Base-by-base conservation (phyloP, 2,329 filamentous ascomycete genomes). In the Keithomyces neogunnii region DNA sequence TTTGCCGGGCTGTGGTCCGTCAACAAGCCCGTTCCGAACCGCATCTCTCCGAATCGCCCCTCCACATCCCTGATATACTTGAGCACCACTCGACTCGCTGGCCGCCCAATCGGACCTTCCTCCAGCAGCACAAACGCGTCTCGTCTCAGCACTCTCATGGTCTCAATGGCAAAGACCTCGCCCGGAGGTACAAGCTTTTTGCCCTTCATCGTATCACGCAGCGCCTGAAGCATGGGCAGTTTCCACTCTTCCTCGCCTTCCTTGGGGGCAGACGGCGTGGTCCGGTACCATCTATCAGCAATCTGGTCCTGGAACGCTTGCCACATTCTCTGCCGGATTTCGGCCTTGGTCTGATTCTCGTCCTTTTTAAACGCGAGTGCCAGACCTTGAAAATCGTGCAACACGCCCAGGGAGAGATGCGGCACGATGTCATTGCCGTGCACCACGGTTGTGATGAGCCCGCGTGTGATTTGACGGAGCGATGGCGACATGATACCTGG, bases 391-490 rank as follows among this genome's bases (percentile, higher is more conserved):
- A 89, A 78, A 63, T 91, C 87, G 59, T 89, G 85, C 2, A 91
- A 69, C 1, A 87, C 76, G 3, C 87, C 87, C 0, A 90, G 74
- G 0, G 86, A 89, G 4, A 91, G 75, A 49, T 80, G 82, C 0
- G 87, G 87, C 0, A 91, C 85, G 8, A 90, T 70, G 61, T 91
- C 87, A 61, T 83, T 78, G 19, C 84, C 84, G 59, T 90, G 84
- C 9, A 89, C 78, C 4, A 87, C 75, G 7, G 82, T 89, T 3
- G 87, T 91, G 54, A 91, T 85, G 6, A 91, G 74, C 1, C 85
- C 86, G 11, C 84, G 76, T 0, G 87, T 90, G 9, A 84, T 83
- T 53, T 79, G 78, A 42, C 86, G 80, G 6, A 91, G 74, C 2
- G 82, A 79, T 0, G 84, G 75, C 0, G 85, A 88, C 77, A 90